A percentile compares a stretch with the other conserved stretches of the same genome.
Evolutionary conservation across 192 early-diverging fungal genomes (phyloP).

Genomic region (Spinellus fusiger): DNA sequence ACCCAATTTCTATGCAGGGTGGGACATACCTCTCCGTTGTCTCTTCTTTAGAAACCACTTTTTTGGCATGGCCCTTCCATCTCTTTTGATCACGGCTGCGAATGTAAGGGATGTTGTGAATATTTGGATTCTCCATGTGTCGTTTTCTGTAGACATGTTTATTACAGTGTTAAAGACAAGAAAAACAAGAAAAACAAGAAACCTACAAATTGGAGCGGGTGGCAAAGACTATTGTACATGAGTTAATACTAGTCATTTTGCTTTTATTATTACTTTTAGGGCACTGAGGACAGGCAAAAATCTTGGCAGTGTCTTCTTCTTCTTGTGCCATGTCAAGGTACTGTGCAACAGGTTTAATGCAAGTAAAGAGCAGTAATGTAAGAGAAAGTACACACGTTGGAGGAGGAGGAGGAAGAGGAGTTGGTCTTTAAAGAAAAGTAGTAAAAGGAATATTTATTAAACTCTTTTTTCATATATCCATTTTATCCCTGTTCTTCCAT

Average conservation of each 20-base stretch:
- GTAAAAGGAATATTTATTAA: background rate
- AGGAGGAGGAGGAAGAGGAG: background rate
- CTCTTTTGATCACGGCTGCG: constrained; percentile 46
- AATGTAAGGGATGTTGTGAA: constrained; percentile 48
- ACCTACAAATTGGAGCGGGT: constrained; percentile 32
- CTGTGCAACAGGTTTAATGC: background rate
- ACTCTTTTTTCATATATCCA: constrained; percentile 4
- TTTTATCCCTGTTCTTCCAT: constrained; percentile 1
- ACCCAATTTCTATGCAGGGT: background rate
- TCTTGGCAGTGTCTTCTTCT: constrained; percentile 13
- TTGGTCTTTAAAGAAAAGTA: constrained; percentile 1
- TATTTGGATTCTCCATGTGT: constrained; percentile 47
- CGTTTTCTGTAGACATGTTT: constrained; percentile 30
- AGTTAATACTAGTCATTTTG: background rate
- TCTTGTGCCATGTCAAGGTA: background rate
- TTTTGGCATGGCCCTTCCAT: constrained; percentile 50
- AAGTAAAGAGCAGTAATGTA: background rate
- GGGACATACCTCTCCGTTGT: constrained; percentile 34
- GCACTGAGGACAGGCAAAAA: constrained; percentile 29
- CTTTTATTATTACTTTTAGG: constrained; percentile 23
- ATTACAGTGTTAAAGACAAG: background rate
- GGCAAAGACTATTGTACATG: constrained; percentile 24
- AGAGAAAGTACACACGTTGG: background rate
- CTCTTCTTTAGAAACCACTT: constrained; percentile 45
- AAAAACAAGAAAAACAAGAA: background rate